Base-by-base conservation (phyloP, 2,329 filamentous ascomycete species). In the Sporothrix dimorphospora region DNA sequence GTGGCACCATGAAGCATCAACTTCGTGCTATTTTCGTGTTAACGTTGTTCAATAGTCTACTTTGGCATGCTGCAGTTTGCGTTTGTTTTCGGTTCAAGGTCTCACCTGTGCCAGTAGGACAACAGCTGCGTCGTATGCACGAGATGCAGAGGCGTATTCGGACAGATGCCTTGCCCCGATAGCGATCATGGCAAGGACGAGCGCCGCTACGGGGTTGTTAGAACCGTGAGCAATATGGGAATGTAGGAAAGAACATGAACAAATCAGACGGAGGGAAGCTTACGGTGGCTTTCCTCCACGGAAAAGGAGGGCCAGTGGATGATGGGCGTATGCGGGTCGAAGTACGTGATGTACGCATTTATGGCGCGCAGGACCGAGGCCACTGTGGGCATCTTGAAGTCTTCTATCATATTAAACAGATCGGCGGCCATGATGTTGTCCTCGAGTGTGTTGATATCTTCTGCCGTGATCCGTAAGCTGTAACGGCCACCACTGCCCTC, bases 231-330 rank as follows among this genome's bases (percentile, higher is more conserved):
- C 42, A 45, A 16, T 34, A 45, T 45, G 42, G 42, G 11, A 45
- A 45, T 45, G 42, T 34, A 34, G 30, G 30, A 34, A 34, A 34
- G 6, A 34, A 34, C 30, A 34, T 34, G 30, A 34, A 34, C 30
- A 34, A 34, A 34, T 34, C 30, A 34, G 30, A 34, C 30, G 30
- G 30, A 34, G 30, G 30, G 49, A 21, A 53, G n/a, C 53, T 21
- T 30, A 57, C 53, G 53, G 8, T 57, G 53, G 21, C 21, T 27
- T 12, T 30, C 24, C 24, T 5, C 3, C 2, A 57, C 24, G 24
- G 53, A 57, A 57, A 57, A 57, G 21, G 53, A 27, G 16, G 53
- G 53, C 53, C 53, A 57, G 53, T 57, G 53, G n/a, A 57, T 57
- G 53, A 57, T 57, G 4, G 53, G 53, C 53, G 53, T 57, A 11